Evolutionary conservation across 2,329 filamentous ascomycete genomes (phyloP), one percentile per base, ranked within the genome.

Genomic region (Teratosphaeria viscida): DNA sequence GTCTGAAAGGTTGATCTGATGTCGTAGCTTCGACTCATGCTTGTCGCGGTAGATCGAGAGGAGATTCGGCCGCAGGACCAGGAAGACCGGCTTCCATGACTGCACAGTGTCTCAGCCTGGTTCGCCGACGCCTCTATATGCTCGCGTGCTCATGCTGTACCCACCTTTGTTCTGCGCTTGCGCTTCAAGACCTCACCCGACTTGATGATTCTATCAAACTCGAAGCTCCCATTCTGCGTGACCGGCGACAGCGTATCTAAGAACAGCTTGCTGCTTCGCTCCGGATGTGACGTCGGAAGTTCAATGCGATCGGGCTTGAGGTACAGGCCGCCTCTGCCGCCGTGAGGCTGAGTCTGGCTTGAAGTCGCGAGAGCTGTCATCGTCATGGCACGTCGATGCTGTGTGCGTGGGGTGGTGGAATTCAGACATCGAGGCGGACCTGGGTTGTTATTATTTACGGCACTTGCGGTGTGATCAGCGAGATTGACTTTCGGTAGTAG

Each of bases 141-240:
- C 19, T 23, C 43, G n/a, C 12, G 43, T 23, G 27, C 53, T 16
- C 55, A 27, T 16, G 16, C 14, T 56, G 12, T 55, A 64, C 60
- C 62, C 74, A 91, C 90, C 86, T 95, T 96, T 61, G 92, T 97
- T 79, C 92, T 96, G 68, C 92, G 88, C 19, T 91, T 95, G 66
- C 92, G 85, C 76, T 95, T 95, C 70, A 88, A 83, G 47, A 96
- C 85, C 66, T 87, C 88, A 61, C 92, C 92, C 60, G 87, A 85
- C 77, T 95, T 97, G 73, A 97, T 82, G 59, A 97, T 89, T 56
- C 91, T 87, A 74, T 99, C 94, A 70, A 95, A 95, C 70, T 94
- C 92, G 73, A 96, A 99, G 74, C 90, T 94, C 63, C 94, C 94
- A 74, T 95, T 92, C 74, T 95, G 87, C 71, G 92, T 95, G 64